Percentiles rank a stretch among this genome's conserved stretches.
Conservation (phyloP, 23 red algal species). For the Gracilaria caudata region DNA sequence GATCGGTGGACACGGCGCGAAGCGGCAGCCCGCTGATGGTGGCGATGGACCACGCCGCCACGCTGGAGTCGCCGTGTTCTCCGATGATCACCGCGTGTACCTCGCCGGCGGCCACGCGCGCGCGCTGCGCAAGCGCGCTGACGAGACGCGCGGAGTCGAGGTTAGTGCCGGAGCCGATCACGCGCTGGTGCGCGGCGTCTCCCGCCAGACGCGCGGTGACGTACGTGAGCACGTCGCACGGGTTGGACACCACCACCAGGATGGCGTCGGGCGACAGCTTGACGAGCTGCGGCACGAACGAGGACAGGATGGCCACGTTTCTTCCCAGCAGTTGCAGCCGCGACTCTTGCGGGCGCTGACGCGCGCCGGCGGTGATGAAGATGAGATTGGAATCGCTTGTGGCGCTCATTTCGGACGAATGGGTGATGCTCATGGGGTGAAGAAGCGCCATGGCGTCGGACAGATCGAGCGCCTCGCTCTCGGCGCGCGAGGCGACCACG, state of each 20-base stretch:
- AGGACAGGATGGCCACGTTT: constrained; percentile 55
- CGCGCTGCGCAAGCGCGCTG: constrained; percentile 22
- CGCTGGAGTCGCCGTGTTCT: constrained; percentile 76
- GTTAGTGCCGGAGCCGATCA: constrained; percentile 72
- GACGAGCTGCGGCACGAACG: constrained; percentile 54
- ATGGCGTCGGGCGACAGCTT: constrained; percentile 46
- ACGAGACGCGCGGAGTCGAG: constrained; percentile 62
- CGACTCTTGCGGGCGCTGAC: constrained; percentile 58
- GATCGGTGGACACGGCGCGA: constrained; percentile 15
- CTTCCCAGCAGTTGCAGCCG: constrained; percentile 63
- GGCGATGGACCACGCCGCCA: constrained; percentile 52
- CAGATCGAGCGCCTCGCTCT: constrained; percentile 33
- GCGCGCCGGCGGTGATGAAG: constrained; percentile 77
- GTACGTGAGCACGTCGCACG: constrained; percentile 59
- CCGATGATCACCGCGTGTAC: constrained; percentile 64
- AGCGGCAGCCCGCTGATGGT: constrained; percentile 53
- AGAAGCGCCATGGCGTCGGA: constrained; percentile 9
- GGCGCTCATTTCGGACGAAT: constrained; percentile 1
- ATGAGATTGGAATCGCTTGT: constrained; percentile 28
- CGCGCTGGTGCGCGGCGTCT: constrained; percentile 23
- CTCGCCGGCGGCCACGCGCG: constrained; percentile 35
- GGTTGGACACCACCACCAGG: constrained; percentile 66
- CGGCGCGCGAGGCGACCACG: constrained; percentile 21
- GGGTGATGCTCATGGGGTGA: background rate
- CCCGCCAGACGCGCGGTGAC: constrained; percentile 58